Percentiles rank a stretch among this genome's conserved stretches.
Conservation (phyloP, 768 basidiomycete species). For the Filobasidium wieringae region DNA sequence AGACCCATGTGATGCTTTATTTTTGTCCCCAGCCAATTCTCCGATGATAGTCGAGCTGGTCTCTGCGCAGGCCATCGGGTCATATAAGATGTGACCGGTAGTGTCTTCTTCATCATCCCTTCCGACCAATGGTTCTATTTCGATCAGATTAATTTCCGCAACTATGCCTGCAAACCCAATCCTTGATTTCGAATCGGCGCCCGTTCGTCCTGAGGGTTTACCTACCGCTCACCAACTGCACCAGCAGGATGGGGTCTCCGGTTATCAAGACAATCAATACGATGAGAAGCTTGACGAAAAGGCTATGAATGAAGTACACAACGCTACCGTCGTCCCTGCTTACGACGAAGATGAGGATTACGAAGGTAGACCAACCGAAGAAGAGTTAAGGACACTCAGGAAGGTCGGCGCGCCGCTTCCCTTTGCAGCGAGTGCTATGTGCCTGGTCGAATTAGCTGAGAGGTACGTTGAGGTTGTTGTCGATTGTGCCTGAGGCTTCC, state of each 20-base stretch:
- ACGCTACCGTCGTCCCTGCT: background rate
- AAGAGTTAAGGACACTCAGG: slow-evolving; percentile 23
- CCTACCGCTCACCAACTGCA: slow-evolving; percentile 2
- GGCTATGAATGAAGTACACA: background rate
- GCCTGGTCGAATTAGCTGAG: slow-evolving; percentile 37
- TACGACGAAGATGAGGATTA: background rate
- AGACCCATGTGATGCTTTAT: too few relatives aligned
- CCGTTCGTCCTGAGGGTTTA: slow-evolving; percentile 12
- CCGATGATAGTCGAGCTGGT: too few relatives aligned
- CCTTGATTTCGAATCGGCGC: slow-evolving; percentile 20
- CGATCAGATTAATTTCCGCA: too few relatives aligned
- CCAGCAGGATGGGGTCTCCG: background rate
- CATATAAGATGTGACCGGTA: too few relatives aligned
- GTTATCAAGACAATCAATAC: background rate
- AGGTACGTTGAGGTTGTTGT: slow-evolving; percentile 9
- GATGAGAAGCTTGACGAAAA: slow-evolving; percentile 2
- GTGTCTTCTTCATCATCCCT: too few relatives aligned
- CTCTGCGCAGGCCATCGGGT: too few relatives aligned
- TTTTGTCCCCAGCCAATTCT: too few relatives aligned
- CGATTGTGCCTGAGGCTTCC: background rate
- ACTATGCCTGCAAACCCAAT: background rate
- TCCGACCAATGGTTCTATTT: too few relatives aligned
- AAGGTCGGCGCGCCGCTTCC: slow-evolving; percentile 25
- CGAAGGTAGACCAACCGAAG: slow-evolving; percentile 11
- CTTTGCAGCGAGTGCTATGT: slow-evolving; percentile 33